Conservation (phyloP, 768 basidiomycete genomes). For the Amylocystis lapponica region DNA sequence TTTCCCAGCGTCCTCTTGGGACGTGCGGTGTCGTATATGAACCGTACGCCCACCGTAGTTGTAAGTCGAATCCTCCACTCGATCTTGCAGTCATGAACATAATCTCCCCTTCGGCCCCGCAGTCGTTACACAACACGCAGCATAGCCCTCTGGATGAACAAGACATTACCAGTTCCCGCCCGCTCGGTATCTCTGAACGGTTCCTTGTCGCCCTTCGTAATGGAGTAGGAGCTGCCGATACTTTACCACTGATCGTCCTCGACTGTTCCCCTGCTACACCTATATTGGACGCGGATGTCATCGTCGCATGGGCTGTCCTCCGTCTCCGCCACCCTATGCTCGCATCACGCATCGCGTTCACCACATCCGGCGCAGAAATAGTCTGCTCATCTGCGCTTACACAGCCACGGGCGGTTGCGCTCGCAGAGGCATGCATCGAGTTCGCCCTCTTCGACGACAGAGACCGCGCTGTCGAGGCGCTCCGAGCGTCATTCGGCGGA, state of each 20-base stretch:
- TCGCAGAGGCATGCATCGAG: neutral
- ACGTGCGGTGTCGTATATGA: too few relatives aligned
- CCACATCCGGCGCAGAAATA: neutral
- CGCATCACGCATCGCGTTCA: neutral
- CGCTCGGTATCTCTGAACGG: too few relatives aligned
- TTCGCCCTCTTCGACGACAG: neutral
- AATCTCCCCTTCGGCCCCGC: too few relatives aligned
- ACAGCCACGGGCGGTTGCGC: neutral
- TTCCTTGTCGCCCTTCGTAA: too few relatives aligned
- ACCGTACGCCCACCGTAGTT: too few relatives aligned
- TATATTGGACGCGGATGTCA: neutral
- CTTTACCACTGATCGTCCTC: neutral
- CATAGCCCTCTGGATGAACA: too few relatives aligned
- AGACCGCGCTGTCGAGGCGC: neutral
- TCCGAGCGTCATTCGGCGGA: neutral
- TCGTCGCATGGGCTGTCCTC: neutral
- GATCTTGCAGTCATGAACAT: too few relatives aligned
- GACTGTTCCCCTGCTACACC: neutral
- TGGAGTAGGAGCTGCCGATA: too few relatives aligned
- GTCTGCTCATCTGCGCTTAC: neutral
- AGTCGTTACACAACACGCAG: too few relatives aligned
- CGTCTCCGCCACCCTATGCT: neutral
- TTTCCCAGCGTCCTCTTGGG: too few relatives aligned
- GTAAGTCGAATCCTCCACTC: too few relatives aligned
- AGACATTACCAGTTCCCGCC: too few relatives aligned